phyloP scores from a whole-genome alignment of 495 filamentous ascomycete genomes.

The Penicillium macrosclerotiorum region DNA sequence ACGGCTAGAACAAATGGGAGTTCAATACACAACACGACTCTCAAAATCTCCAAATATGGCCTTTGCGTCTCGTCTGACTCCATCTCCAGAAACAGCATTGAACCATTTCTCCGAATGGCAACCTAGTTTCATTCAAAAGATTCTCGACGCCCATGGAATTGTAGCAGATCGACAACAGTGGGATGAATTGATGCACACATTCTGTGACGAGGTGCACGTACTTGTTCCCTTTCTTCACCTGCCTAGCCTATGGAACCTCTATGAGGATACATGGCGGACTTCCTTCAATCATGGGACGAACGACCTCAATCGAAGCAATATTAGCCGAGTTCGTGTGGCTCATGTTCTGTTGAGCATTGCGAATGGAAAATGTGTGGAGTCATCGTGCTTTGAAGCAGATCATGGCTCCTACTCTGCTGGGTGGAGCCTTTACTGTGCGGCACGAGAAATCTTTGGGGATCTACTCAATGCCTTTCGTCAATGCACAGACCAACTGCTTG shows the following conservation, averaged over 20 bases:
- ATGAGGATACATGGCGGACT: constrained; percentile 12
- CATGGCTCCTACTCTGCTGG: constrained; percentile 24
- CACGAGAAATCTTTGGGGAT: constrained; percentile 23
- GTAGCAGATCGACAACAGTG: constrained; percentile 12
- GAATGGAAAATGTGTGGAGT: constrained; percentile 25
- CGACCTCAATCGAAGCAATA: neutral
- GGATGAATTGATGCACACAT: constrained; percentile 16
- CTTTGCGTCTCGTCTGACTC: constrained; percentile 13
- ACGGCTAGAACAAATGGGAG: constrained; percentile 20
- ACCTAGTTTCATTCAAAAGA: neutral
- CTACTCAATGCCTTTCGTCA: constrained; percentile 17
- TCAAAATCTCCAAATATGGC: constrained; percentile 5
- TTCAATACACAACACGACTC: constrained; percentile 7
- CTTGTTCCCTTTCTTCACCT: constrained; percentile 27
- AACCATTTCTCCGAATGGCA: neutral
- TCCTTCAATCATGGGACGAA: neutral
- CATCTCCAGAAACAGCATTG: constrained; percentile 1
- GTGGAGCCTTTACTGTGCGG: constrained; percentile 28
- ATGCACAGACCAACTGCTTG: constrained; percentile 17
- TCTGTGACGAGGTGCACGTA: constrained; percentile 25
- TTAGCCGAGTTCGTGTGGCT: constrained; percentile 11
- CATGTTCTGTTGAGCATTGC: constrained; percentile 25
- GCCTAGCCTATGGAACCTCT: constrained; percentile 11
- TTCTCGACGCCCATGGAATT: constrained; percentile 10
- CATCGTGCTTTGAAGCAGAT: constrained; percentile 9